Evolutionary conservation across 306 rosid genomes (phyloP).

Genomic region (Vigna radiata): DNA sequence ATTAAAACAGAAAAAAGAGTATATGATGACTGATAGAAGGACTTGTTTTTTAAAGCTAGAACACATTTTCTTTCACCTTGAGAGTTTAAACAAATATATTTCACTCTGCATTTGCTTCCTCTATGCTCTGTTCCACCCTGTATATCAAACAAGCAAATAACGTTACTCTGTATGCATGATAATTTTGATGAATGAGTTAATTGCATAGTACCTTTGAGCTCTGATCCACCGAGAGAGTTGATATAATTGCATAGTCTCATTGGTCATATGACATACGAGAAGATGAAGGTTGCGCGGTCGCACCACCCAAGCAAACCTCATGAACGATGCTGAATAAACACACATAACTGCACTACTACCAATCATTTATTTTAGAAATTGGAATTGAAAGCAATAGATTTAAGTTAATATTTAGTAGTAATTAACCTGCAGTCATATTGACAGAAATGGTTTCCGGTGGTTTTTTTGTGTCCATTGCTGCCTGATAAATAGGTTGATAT

Average conservation of each 20-base stretch:
- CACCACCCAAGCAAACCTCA: conserved; percentile 63
- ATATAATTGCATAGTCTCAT: conserved; percentile 54
- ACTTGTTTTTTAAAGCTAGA: background rate
- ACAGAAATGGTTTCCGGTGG: conserved; percentile 64
- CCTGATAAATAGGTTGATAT: conserved; percentile 48
- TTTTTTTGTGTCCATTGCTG: conserved; percentile 60
- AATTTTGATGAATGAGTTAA: background rate
- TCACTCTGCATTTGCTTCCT: conserved; percentile 26
- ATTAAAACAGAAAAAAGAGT: too few relatives aligned
- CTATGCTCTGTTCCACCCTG: conserved; percentile 24
- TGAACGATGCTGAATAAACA: conserved; percentile 49
- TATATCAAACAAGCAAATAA: background rate
- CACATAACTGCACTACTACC: conserved; percentile 47
- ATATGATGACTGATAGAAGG: too few relatives aligned
- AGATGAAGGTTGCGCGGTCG: conserved; percentile 54
- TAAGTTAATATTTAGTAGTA: background rate
- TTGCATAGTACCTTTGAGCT: conserved; percentile 39
- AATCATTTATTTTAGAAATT: background rate
- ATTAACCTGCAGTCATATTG: conserved; percentile 66
- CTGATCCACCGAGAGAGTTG: conserved; percentile 52
- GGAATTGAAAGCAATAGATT: background rate
- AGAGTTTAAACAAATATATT: background rate
- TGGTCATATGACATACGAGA: conserved; percentile 47
- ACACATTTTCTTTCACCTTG: background rate
- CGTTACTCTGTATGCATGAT: background rate